A percentile compares a stretch with the other conserved stretches of the same genome.
phyloP scores from a whole-genome alignment of 2,329 filamentous ascomycete genomes.

The Alternaria postmessia region DNA sequence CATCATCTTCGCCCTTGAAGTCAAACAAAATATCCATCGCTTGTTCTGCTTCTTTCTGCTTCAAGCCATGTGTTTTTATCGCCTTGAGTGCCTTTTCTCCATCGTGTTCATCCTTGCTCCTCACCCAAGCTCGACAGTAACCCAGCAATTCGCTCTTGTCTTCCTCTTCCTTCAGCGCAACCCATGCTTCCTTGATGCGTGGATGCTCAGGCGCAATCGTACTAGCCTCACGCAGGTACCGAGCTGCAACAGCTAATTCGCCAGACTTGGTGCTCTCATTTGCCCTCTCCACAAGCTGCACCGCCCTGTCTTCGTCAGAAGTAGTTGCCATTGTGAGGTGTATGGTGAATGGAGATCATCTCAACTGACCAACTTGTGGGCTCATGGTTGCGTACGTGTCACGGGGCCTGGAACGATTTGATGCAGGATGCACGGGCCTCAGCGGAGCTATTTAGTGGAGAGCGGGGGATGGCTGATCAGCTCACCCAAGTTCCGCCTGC shows the following conservation, averaged over 20 bases:
- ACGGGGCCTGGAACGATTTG: conserved; percentile 21
- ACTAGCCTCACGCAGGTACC: conserved; percentile 55
- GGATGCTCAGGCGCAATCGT: conserved; percentile 53
- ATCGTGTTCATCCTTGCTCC: conserved; percentile 48
- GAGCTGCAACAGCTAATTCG: conserved; percentile 51
- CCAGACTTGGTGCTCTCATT: conserved; percentile 36
- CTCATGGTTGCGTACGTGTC: conserved; percentile 27
- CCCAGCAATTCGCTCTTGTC: conserved; percentile 44
- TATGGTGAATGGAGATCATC: conserved; percentile 24
- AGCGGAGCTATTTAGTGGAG: conserved; percentile 14
- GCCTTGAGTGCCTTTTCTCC: conserved; percentile 51
- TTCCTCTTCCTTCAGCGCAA: conserved; percentile 51
- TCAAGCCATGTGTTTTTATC: conserved; percentile 41
- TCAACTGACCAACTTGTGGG: conserved; percentile 19
- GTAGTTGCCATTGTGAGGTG: conserved; percentile 36
- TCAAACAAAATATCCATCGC: conserved; percentile 55
- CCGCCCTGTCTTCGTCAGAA: conserved; percentile 40
- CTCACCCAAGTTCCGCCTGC: not conserved
- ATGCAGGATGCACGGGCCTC: conserved; percentile 27
- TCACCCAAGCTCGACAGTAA: conserved; percentile 48
- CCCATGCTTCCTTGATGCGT: conserved; percentile 52
- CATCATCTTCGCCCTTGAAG: conserved; percentile 52
- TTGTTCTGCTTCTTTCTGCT: conserved; percentile 49
- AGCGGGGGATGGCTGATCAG: conserved; percentile 15
- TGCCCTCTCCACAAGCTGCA: conserved; percentile 44